phyloP scores from a whole-genome alignment of 2,329 filamentous ascomycete genomes.

The Trichoderma citrinoviride region DNA sequence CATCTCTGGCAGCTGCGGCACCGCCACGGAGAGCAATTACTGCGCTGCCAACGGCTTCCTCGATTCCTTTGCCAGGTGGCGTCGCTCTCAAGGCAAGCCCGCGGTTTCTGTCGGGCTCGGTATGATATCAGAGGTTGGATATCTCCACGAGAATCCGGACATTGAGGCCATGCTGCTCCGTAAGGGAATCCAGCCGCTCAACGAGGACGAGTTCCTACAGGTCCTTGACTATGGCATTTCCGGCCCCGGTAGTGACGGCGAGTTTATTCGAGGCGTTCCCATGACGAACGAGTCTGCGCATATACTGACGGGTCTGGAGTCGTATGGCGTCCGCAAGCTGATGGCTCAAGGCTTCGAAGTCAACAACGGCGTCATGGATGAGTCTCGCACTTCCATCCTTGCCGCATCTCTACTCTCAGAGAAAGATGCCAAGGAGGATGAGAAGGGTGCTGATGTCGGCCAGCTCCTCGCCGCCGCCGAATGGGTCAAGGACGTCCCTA shows the following conservation, averaged over 20 bases:
- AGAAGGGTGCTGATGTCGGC: slow-evolving; percentile 10
- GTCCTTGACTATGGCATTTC: slow-evolving; percentile 30
- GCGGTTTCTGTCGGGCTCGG: slow-evolving; percentile 33
- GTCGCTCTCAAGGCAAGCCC: slow-evolving; percentile 28
- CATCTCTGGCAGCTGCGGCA: slow-evolving; percentile 34
- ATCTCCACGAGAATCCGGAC: slow-evolving; percentile 36
- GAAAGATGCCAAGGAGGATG: slow-evolving; percentile 5
- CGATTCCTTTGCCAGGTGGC: slow-evolving; percentile 37
- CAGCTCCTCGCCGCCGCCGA: slow-evolving; percentile 2
- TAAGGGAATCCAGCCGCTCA: slow-evolving; percentile 37
- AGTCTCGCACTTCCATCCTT: slow-evolving; percentile 26
- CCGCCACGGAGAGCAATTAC: slow-evolving; percentile 41
- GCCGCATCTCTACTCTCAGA: slow-evolving; percentile 14
- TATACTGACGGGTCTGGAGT: slow-evolving; percentile 30
- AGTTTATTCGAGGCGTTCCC: not conserved
- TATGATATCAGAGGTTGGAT: slow-evolving; percentile 39
- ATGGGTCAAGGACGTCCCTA: not conserved
- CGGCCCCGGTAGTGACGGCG: not conserved
- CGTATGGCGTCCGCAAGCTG: slow-evolving; percentile 25
- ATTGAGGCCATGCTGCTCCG: slow-evolving; percentile 37
- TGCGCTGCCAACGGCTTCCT: slow-evolving; percentile 42
- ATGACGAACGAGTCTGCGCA: slow-evolving; percentile 19
- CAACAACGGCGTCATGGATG: slow-evolving; percentile 21
- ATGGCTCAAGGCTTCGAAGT: slow-evolving; percentile 26
- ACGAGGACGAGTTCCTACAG: slow-evolving; percentile 34